These are phyloP conservation scores for Chlamydomonas eustigma DNA, from an alignment of 139 green algal genomes.

Conservation along the genomic window DNA sequence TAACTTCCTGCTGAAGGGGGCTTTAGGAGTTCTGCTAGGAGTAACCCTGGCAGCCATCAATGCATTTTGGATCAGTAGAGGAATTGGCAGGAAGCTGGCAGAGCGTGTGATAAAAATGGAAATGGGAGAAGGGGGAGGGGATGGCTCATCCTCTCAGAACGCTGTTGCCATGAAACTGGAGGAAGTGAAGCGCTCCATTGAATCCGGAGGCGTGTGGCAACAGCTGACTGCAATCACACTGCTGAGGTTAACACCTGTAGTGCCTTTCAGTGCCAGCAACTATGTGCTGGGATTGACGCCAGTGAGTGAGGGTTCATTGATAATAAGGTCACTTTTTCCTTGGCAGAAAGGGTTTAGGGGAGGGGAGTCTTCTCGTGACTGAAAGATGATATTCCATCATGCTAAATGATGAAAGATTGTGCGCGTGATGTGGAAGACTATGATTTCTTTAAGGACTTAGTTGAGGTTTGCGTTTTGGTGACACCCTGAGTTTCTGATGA, in stretches of 20 bases:
- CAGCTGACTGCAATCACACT: constrained; percentile 68
- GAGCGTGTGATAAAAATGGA: constrained; percentile 23
- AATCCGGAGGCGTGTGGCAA: constrained; percentile 59
- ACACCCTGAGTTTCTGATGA: too few relatives aligned
- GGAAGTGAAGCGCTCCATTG: constrained; percentile 47
- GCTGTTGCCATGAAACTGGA: constrained; percentile 23
- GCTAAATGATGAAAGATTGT: too few relatives aligned
- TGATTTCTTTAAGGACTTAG: too few relatives aligned
- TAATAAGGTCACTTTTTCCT: too few relatives aligned
- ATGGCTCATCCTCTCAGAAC: background rate
- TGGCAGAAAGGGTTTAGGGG: too few relatives aligned
- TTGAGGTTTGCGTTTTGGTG: too few relatives aligned
- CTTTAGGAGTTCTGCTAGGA: constrained; percentile 42
- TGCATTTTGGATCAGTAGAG: constrained; percentile 46
- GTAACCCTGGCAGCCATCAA: constrained; percentile 50
- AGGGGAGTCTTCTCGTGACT: too few relatives aligned
- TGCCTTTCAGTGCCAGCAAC: constrained; percentile 69
- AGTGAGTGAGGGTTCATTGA: constrained; percentile 26
- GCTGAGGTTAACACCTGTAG: constrained; percentile 75
- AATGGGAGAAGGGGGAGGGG: constrained; percentile 7
- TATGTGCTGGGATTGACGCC: constrained; percentile 81
- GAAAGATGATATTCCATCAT: too few relatives aligned
- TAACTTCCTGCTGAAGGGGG: constrained; percentile 44
- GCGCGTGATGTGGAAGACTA: background rate
- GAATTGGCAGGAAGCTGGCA: constrained; percentile 47